phyloP scores from a whole-genome alignment of 1,284 basidiomycete genomes.

The Pisolithus thermaeus region DNA sequence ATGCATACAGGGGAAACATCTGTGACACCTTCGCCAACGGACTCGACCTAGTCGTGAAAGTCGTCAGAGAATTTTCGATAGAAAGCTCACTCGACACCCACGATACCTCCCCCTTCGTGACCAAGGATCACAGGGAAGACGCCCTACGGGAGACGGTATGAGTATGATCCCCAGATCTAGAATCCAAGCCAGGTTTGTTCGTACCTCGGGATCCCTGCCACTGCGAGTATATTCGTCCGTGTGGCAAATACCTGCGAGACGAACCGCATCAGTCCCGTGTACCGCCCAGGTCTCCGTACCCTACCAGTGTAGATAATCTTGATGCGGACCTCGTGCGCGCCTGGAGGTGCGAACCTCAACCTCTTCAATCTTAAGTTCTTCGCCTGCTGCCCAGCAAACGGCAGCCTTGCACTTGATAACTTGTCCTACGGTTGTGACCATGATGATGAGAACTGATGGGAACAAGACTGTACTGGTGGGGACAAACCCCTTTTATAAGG shows the following conservation, averaged over 20 bases:
- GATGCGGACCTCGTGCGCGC: constrained; percentile 89
- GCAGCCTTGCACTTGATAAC: constrained; percentile 92
- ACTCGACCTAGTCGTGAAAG: constrained; percentile 68
- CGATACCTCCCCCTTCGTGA: constrained; percentile 84
- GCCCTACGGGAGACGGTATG: constrained; percentile 45
- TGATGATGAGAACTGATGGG: constrained; percentile 23
- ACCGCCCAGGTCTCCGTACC: constrained; percentile 16
- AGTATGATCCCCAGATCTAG: constrained; percentile 1
- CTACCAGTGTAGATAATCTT: constrained; percentile 84
- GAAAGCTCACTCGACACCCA: constrained; percentile 33
- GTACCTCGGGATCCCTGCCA: constrained; percentile 90
- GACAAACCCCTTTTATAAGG: constrained; percentile 1
- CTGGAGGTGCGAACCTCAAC: constrained; percentile 94
- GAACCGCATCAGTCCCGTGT: constrained; percentile 4
- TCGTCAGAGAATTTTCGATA: constrained; percentile 6
- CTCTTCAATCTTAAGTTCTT: constrained; percentile 85
- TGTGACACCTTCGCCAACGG: constrained; percentile 89
- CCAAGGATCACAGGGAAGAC: constrained; percentile 93
- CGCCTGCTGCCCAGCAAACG: constrained; percentile 92
- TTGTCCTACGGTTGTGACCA: constrained; percentile 68
- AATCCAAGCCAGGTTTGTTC: constrained; percentile 5
- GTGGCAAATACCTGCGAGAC: constrained; percentile 83
- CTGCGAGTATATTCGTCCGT: constrained; percentile 98
- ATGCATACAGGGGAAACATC: constrained; percentile 62
- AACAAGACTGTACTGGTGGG: constrained; percentile 2